Conservation (phyloP, 2,329 filamentous ascomycete species). For the Arthrobotrys sphaeroides region DNA sequence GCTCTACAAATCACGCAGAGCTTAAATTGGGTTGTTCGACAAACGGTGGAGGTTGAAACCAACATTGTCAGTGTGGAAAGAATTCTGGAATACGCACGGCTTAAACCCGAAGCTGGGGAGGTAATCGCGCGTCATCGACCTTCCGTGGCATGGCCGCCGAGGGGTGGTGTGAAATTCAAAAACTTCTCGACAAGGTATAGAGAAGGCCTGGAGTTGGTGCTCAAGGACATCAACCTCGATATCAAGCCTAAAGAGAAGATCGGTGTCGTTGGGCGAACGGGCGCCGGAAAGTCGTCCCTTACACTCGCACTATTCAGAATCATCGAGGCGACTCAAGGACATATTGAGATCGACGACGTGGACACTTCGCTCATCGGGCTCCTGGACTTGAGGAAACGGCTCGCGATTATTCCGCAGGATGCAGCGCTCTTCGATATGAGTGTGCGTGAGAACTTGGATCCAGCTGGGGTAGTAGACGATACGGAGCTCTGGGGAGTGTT, state of each 20-base stretch:
- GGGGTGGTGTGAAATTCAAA: conserved; percentile 87
- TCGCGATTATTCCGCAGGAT: conserved; percentile 98
- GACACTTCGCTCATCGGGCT: conserved; percentile 91
- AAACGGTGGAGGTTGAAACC: conserved; percentile 99
- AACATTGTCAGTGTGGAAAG: conserved; percentile 99
- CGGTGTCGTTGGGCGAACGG: conserved; percentile 93
- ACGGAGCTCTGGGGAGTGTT: conserved; percentile 96
- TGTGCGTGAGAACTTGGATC: conserved; percentile 88
- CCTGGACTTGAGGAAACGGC: conserved; percentile 82
- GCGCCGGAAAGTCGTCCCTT: conserved; percentile 93
- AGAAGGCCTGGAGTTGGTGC: conserved; percentile 84
- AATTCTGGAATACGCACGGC: conserved; percentile 89
- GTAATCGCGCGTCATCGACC: conserved; percentile 88
- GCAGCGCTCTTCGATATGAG: conserved; percentile 94
- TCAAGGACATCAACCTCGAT: conserved; percentile 89
- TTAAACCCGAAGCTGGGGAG: conserved; percentile 93
- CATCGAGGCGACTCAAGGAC: conserved; percentile 84
- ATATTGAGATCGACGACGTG: conserved; percentile 87
- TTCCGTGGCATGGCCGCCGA: conserved; percentile 87
- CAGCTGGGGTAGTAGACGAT: conserved; percentile 92
- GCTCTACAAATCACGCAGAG: conserved; percentile 94
- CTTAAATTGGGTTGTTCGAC: conserved; percentile 97
- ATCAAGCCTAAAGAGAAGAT: conserved; percentile 99
- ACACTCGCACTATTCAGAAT: conserved; percentile 94
- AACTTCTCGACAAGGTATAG: conserved; percentile 96